Conservation (phyloP, 2,329 filamentous ascomycete species). For the Colletotrichum kahawae region DNA sequence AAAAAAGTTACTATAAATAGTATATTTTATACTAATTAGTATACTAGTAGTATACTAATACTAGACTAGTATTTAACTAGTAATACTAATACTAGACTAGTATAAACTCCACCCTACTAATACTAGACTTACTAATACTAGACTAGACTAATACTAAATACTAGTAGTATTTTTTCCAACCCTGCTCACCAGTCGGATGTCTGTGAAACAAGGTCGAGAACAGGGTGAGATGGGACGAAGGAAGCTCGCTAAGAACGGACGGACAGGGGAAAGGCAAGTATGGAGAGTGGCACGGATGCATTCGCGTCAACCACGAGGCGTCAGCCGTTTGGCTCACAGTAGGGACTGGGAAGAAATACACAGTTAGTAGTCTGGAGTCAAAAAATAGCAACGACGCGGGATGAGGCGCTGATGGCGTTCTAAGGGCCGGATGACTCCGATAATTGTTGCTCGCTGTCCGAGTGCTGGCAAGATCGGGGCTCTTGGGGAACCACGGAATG, state of each 20-base stretch:
- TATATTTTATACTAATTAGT: too few relatives aligned
- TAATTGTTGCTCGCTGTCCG: neutral
- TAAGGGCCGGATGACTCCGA: neutral
- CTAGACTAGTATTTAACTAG: too few relatives aligned
- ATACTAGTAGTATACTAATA: too few relatives aligned
- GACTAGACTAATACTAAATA: too few relatives aligned
- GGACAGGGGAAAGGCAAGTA: neutral
- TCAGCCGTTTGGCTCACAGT: neutral
- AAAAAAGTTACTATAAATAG: too few relatives aligned
- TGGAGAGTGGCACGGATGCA: neutral
- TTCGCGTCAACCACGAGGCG: neutral
- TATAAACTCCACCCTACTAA: too few relatives aligned
- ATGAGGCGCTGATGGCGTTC: neutral
- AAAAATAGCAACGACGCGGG: neutral
- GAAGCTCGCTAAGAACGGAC: neutral
- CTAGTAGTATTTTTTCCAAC: too few relatives aligned
- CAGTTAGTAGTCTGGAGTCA: neutral
- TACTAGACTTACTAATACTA: too few relatives aligned
- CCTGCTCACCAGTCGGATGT: neutral
- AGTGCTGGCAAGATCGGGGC: neutral
- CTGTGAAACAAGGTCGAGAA: neutral
- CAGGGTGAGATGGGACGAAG: slow-evolving; percentile 8
- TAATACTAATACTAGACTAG: too few relatives aligned
- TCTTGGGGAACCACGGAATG: neutral
- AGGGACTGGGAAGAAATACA: neutral